A percentile compares a stretch with the other conserved stretches of the same genome.
phyloP scores from a whole-genome alignment of 495 filamentous ascomycete species.

The Corynascus novoguineensis region DNA sequence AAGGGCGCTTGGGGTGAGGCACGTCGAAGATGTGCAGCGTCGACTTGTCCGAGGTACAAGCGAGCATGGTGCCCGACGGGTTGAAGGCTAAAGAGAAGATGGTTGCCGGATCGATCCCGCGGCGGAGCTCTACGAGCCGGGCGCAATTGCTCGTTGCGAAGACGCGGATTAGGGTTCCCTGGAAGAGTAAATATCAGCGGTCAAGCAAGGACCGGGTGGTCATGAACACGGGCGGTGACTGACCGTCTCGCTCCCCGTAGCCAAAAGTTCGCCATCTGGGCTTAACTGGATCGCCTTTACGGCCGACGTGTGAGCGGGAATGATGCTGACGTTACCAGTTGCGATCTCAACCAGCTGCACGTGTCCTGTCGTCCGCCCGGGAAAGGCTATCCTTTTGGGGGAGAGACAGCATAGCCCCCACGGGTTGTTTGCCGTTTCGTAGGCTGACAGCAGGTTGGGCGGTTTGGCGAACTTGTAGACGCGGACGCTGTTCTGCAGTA shows the following conservation, averaged over 20 bases:
- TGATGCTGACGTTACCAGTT: conserved; percentile 83
- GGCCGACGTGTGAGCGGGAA: conserved; percentile 79
- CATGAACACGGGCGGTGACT: conserved; percentile 7
- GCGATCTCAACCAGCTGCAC: conserved; percentile 83
- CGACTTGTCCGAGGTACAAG: conserved; percentile 94
- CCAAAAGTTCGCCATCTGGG: conserved; percentile 71
- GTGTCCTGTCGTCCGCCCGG: conserved; percentile 78
- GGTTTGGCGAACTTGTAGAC: conserved; percentile 74
- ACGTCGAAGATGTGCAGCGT: conserved; percentile 90
- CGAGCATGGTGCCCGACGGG: conserved; percentile 68
- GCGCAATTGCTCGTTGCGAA: conserved; percentile 73
- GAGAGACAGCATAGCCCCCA: conserved; percentile 76
- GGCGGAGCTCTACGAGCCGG: conserved; percentile 73
- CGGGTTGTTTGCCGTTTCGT: conserved; percentile 84
- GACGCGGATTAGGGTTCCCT: conserved; percentile 85
- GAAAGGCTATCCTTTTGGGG: conserved; percentile 67
- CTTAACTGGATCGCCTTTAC: conserved; percentile 78
- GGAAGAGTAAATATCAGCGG: background rate
- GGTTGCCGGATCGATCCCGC: conserved; percentile 80
- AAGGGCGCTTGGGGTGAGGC: conserved; percentile 53
- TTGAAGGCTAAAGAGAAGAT: conserved; percentile 86
- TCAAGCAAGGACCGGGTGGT: background rate
- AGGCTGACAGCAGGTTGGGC: conserved; percentile 64
- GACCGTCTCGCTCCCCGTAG: conserved; percentile 86
- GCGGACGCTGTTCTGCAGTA: conserved; percentile 74